Base-by-base conservation (phyloP, 371 early-diverging fungal species). In the Cokeromyces recurvatus region DNA sequence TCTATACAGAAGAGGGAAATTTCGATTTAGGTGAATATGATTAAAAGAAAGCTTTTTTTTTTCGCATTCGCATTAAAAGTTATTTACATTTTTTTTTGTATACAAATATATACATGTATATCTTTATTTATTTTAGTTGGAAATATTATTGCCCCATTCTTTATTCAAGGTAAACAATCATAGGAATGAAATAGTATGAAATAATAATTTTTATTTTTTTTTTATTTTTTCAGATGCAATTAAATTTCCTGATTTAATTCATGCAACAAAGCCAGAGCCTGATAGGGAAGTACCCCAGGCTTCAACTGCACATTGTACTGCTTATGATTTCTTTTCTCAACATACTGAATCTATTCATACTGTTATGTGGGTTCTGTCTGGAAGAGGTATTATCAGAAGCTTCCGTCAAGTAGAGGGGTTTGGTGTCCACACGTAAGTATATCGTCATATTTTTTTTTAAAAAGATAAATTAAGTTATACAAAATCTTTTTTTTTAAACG, bases 1-100 rank as follows among this genome's bases (percentile, higher is more conserved):
- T 82, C 47, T 82, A 81, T 48, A 82, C 82, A 0, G 66, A 78
- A 22, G 78, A 82, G 61, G 82, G 82, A 17, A 59, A 65, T 38
- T 81, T 67, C 59, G 80, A 68, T 41, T 36, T 66, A 11, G 53
- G 53, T 46, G 40, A 21, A 17, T 29, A 12, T 41, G 17, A 23
- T 32, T 41, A 11, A 27, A 27, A 27, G 29, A 5, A 7, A 27
- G 29, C 29, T 11, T 5, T 27, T 27, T 11, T 27, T 7, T 5
- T 11, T 27, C 11, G 29, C 11, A 7, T 27, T 5, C 11, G 11
- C 11, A 27, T 27, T 27, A 11, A 27, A 7, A 7, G 29, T 27
- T 27, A 27, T 27, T n/a, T n/a, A n/a, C n/a, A n/a, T n/a, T n/a
- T n/a, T n/a, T n/a, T n/a, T n/a, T n/a, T n/a, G n/a, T n/a, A n/a